phyloP scores from a whole-genome alignment of 2,329 filamentous ascomycete genomes.

The Diaporthe humulicola region DNA sequence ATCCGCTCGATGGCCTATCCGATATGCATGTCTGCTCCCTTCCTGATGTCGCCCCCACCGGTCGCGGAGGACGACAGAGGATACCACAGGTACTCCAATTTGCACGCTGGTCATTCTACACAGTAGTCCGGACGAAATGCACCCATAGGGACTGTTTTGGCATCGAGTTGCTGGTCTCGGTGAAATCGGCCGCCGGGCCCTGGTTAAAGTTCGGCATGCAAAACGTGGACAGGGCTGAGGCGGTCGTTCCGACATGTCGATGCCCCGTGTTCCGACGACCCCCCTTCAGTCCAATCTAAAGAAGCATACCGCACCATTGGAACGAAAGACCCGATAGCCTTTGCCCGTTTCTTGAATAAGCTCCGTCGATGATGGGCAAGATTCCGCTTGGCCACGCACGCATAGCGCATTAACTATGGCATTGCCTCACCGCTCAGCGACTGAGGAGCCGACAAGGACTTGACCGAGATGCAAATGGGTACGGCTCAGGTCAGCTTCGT shows the following conservation, averaged over 20 bases:
- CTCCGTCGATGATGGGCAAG: slow-evolving; percentile 1
- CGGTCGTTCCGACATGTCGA: slow-evolving; percentile 20
- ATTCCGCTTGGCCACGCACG: slow-evolving; percentile 18
- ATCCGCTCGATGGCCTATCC: neutral
- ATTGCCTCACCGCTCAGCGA: slow-evolving; percentile 36
- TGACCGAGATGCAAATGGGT: slow-evolving; percentile 37
- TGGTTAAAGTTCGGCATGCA: slow-evolving; percentile 35
- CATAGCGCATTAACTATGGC: slow-evolving; percentile 14
- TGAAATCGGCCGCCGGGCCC: slow-evolving; percentile 16
- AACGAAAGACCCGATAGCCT: slow-evolving; percentile 25
- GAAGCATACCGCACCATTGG: slow-evolving; percentile 29
- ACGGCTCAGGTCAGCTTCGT: slow-evolving; percentile 39
- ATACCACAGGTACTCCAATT: neutral
- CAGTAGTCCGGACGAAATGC: neutral
- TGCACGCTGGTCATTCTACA: neutral
- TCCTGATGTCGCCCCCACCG: neutral
- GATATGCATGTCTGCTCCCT: slow-evolving; percentile 4
- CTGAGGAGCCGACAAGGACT: slow-evolving; percentile 33
- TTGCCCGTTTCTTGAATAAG: slow-evolving; percentile 21
- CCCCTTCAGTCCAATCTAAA: slow-evolving; percentile 11
- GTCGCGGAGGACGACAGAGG: neutral
- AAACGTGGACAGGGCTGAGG: slow-evolving; percentile 39
- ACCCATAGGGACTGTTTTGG: neutral
- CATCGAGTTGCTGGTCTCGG: slow-evolving; percentile 19
- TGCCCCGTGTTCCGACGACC: slow-evolving; percentile 18